Conservation (phyloP, 2,329 filamentous ascomycete genomes). For the Aureobasidium melanogenum region DNA sequence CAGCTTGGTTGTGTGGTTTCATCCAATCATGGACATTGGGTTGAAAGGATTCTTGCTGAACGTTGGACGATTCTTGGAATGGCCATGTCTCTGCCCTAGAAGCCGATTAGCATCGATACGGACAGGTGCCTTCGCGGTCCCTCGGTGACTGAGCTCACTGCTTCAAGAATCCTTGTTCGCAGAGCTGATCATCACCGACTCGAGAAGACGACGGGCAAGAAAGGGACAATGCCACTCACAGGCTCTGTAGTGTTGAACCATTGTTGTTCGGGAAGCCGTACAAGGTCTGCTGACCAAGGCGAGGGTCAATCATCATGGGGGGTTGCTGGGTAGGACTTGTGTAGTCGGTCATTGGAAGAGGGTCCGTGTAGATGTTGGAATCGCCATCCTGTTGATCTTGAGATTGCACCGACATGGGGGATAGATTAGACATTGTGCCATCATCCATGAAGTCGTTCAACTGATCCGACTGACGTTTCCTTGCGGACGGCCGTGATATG, state of each 20-base stretch:
- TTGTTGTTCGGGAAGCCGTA: not conserved
- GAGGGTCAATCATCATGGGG: not conserved
- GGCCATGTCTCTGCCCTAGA: slow-evolving; percentile 1
- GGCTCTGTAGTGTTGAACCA: not conserved
- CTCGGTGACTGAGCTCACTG: not conserved
- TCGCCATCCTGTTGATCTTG: not conserved
- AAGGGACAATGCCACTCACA: not conserved
- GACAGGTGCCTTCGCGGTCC: not conserved
- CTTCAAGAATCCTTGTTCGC: not conserved
- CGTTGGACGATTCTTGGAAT: not conserved
- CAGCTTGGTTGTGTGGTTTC: not conserved
- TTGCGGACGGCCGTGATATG: not conserved
- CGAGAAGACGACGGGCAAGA: not conserved
- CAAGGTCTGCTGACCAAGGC: not conserved
- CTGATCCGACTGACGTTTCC: not conserved
- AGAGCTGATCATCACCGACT: not conserved
- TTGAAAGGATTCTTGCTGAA: not conserved
- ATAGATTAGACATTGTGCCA: not conserved
- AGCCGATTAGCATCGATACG: not conserved
- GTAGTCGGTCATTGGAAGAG: not conserved
- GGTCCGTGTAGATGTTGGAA: not conserved
- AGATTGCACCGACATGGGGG: not conserved
- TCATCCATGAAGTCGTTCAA: not conserved
- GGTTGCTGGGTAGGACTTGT: not conserved
- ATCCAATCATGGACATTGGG: not conserved